Conservation (phyloP, 1,139 yeast species). For the Blastobotrys raffinosifermentans region DNA sequence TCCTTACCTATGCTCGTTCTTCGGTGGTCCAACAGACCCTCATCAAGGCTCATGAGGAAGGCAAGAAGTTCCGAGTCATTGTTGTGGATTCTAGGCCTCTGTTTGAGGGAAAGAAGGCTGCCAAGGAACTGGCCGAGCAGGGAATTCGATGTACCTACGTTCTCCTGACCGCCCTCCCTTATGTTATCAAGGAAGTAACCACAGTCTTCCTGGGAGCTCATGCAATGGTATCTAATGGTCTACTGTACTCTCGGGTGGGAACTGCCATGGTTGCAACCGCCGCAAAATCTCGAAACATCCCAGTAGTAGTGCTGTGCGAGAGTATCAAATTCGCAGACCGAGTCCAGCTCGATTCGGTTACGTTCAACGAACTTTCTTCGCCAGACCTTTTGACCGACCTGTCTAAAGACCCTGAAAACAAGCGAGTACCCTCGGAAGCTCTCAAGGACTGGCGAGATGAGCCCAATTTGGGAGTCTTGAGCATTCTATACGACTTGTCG, state of each 20-base stretch:
- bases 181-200: constrained; percentile 77
- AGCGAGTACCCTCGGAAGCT: constrained; percentile 31
- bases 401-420: constrained; percentile 37
- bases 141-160: constrained; percentile 69
- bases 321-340: constrained; percentile 91
- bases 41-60: constrained; percentile 57
- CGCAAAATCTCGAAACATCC: constrained; percentile 81
- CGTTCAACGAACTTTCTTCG: constrained; percentile 88
- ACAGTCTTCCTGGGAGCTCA: constrained; percentile 94
- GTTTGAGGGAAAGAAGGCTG: constrained; percentile 83
- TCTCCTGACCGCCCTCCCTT: constrained; percentile 69
- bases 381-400: constrained; percentile 59
- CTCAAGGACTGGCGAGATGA: constrained; percentile 61
- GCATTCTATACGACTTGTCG: constrained; percentile 87
- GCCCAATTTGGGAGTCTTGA: constrained; percentile 64
- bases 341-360: constrained; percentile 92
- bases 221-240: constrained; percentile 93
- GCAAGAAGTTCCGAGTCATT: constrained; percentile 69
- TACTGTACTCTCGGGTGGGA: constrained; percentile 89
- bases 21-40: constrained; percentile 75
- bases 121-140: constrained; percentile 51
- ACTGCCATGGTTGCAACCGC: constrained; percentile 91
- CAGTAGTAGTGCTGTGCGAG: constrained; percentile 94
- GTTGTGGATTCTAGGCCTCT: constrained; percentile 94
- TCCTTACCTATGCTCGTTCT: constrained; percentile 84